Base-by-base conservation (phyloP, 108 stramenopile species). In the Mayamaea pseudoterrestris region DNA sequence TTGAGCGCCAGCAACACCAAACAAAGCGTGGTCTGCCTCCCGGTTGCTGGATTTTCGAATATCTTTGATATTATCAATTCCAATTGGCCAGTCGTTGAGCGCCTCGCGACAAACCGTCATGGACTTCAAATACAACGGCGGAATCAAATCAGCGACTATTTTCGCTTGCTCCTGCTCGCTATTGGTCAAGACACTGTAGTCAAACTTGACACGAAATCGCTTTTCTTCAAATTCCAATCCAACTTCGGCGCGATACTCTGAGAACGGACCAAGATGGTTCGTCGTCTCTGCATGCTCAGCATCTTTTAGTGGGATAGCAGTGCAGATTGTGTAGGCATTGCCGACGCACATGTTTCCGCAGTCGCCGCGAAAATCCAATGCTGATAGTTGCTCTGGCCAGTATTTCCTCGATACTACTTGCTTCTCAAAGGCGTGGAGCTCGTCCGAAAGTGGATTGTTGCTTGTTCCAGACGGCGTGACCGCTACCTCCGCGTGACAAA, bases 291-390 rank as follows among this genome's bases (percentile, higher is more conserved):
- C 30, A 35, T 17, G 26, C 4, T 61, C 24, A 1, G 27, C 53
- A 18, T 57, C 35, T 27, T 53, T 43, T 31, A 85, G 26, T 13
- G 73, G 68, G 18, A 63, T 30, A 0, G 66, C 70, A 36, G 66
- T 69, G 35, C 78, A 75, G 28, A 82, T 72, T 1, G 85, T 85
- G 42, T 82, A 87, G 6, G 71, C 82, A 48, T 80, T 83, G 4
- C 83, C 83, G 16, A 87, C 85, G 50, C 75, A 78, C 90, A 92
- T 92, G 66, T 58, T 85, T 22, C 90, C 90, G 35, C 79, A 78
- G 4, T 61, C 58, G 26, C 90, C 90, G 30, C 90, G 69, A 68
- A 92, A 92, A 56, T 92, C 90, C 16, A 56, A 36, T 12, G 68
- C 31, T 16, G 12, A 41, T 54, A 92, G 30, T 8, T 75, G 71